Percentiles rank a stretch among this genome's conserved stretches.
phyloP scores from a whole-genome alignment of 2,329 filamentous ascomycete genomes.

The Rutstroemia sp. region DNA sequence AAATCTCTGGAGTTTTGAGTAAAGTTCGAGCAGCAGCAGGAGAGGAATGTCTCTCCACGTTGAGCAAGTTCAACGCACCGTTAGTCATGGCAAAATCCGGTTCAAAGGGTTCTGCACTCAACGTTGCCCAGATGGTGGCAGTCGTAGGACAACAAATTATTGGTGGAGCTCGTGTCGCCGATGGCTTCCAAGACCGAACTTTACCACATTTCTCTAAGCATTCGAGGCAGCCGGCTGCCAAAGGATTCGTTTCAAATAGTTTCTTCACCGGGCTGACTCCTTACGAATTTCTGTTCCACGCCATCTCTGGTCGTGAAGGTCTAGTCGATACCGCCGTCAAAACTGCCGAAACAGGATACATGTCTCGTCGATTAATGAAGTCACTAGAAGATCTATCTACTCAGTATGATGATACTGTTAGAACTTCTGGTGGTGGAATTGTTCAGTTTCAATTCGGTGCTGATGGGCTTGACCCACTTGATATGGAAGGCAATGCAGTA shows the following conservation, averaged over 20 bases:
- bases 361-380: slow-evolving; percentile 98
- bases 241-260: slow-evolving; percentile 94
- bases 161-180: slow-evolving; percentile 80
- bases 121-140: slow-evolving; percentile 98
- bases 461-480: slow-evolving; percentile 89
- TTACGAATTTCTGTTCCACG: slow-evolving; percentile 95
- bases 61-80: slow-evolving; percentile 87
- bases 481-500: slow-evolving; percentile 92
- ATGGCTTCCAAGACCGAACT: slow-evolving; percentile 94
- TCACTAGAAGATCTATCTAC: slow-evolving; percentile 91
- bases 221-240: slow-evolving; percentile 82
- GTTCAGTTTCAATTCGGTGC: slow-evolving; percentile 98
- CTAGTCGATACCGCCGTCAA: slow-evolving; percentile 98
- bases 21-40: slow-evolving; percentile 88
- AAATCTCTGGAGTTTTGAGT: slow-evolving; percentile 84
- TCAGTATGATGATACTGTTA: slow-evolving; percentile 89
- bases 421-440: slow-evolving; percentile 79
- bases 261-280: slow-evolving; percentile 90
- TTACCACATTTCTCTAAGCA: slow-evolving; percentile 95
- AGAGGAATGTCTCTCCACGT: slow-evolving; percentile 79
- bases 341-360: slow-evolving; percentile 97
- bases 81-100: slow-evolving; percentile 96
- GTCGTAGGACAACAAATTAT: slow-evolving; percentile 98
- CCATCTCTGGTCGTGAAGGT: slow-evolving; percentile 96
- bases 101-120: slow-evolving; percentile 95